phyloP scores from a whole-genome alignment of 2,329 filamentous ascomycete species.

The Davidsoniella neocaledoniae region DNA sequence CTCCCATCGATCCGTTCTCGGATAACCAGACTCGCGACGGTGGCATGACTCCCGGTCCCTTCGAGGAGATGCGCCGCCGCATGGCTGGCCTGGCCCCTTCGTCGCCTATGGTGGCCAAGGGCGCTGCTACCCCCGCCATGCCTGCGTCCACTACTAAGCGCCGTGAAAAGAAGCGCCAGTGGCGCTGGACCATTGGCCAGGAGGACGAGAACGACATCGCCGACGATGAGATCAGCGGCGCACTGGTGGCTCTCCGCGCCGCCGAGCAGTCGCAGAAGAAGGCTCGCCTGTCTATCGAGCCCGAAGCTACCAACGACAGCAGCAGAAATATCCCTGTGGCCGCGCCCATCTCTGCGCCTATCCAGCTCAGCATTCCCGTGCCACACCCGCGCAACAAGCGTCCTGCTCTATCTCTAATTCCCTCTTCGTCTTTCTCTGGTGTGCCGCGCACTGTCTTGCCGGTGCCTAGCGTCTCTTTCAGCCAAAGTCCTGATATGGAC shows the following conservation, averaged over 20 bases:
- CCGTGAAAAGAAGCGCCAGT: constrained; percentile 44
- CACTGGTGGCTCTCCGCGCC: constrained; percentile 25
- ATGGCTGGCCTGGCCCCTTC: constrained; percentile 32
- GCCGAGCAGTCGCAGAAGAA: constrained; percentile 16
- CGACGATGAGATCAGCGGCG: constrained; percentile 26
- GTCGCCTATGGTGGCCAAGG: constrained; percentile 30
- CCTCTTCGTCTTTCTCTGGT: not conserved
- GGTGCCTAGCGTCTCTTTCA: not conserved
- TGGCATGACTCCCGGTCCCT: constrained; percentile 44
- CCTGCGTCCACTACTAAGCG: constrained; percentile 19
- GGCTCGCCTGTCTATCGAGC: constrained; percentile 5
- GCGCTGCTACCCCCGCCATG: constrained; percentile 13
- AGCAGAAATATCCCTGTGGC: not conserved
- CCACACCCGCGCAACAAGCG: not conserved
- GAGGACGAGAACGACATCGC: constrained; percentile 21
- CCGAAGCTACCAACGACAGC: not conserved
- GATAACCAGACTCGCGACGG: constrained; percentile 41
- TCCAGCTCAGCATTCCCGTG: constrained; percentile 1
- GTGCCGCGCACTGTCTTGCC: constrained; percentile 2
- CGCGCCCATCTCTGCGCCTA: not conserved
- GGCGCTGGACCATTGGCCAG: constrained; percentile 49
- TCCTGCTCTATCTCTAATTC: not conserved
- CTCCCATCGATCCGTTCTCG: constrained; percentile 32
- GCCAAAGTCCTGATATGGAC: constrained; percentile 4
- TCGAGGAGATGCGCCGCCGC: constrained; percentile 43